These are phyloP conservation scores for Fagus sylvatica DNA, from an alignment of 306 rosid species.

Conservation along the genomic window DNA sequence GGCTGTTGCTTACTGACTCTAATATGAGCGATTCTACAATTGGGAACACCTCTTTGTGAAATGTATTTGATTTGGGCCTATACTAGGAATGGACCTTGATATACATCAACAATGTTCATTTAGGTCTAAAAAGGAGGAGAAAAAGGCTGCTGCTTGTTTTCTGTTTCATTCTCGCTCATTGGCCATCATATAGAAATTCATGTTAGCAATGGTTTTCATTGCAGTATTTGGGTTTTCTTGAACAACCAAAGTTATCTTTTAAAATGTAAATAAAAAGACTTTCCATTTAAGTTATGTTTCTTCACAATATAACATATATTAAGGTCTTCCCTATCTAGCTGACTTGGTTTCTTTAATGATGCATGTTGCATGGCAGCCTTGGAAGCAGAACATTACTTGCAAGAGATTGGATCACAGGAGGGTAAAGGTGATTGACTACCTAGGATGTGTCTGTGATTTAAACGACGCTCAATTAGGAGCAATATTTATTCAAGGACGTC, in stretches of 20 bases:
- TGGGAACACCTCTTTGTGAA: too few species aligned
- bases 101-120: too few species aligned
- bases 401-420: constrained; percentile 62
- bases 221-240: not conserved
- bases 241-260: not conserved
- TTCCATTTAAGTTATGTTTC: not conserved
- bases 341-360: constrained; percentile 1
- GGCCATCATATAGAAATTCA: not conserved
- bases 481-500: constrained; percentile 33
- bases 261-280: not conserved
- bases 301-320: not conserved
- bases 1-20: too few species aligned
- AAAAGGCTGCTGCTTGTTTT: too few species aligned
- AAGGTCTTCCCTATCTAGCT: not conserved
- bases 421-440: constrained; percentile 66
- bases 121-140: too few species aligned
- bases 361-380: constrained; percentile 98
- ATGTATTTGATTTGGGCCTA: too few species aligned
- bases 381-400: constrained; percentile 91
- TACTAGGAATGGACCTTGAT: too few species aligned
- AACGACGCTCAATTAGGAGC: constrained; percentile 39
- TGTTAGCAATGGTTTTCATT: constrained; percentile 8
- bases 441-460: too few species aligned
- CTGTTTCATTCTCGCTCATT: too few species aligned
- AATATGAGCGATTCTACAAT: too few species aligned